Base-by-base conservation (phyloP, 768 basidiomycete genomes). In the Pilatotrama ljubarskyi region DNA sequence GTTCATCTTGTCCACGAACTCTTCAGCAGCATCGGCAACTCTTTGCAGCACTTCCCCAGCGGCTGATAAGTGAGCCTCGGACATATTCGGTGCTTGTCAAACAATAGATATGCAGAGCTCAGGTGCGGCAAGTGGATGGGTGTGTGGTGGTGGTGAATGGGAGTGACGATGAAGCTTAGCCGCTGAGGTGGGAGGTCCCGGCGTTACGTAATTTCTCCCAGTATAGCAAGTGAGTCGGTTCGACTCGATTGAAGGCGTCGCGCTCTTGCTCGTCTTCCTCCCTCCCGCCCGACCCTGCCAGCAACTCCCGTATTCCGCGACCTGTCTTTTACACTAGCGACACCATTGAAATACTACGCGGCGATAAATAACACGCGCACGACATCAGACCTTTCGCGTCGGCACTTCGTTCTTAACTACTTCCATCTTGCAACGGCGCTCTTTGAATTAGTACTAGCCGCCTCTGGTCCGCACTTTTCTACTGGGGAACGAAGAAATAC, bases 1-100 rank as follows among this genome's bases (percentile, higher is more conserved):
- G 64, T 57, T 67, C 66, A 63, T 64, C 58, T 65, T 63, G 70
- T 71, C 70, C 51, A 66, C 69, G 13, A 69, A 66, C 46, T 72
- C 71, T n/a, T 72, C 68, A 1, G 64, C 66, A 8, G 68, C 71
- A 20, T 72, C 72, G 0, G 57, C 55, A n/a, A 66, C 68, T 18
- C 62, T 64, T 5, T 66, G 67, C 18, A 72, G 53, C 2, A 35
- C 44, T 5, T 57, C 37, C 10, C n/a, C 55, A 5, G 51, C 61
- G 15, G 61, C 52, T 14, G 49, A 41, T 15, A 55, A 52, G 3
- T 17, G 25, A 7, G 25, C 20, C 3, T 25, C 25, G n/a, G 59
- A 51, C 59, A 61, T 61, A 35, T 6, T n/a, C 15, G 11, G 3
- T 2, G 4, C 3, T 13, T 24, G 26, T 26, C 25, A 15, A 10